Evolutionary conservation across 305 asterid genomes (phyloP), one percentile per base, ranked within the genome.

Genomic region (Solanum hybrid): DNA sequence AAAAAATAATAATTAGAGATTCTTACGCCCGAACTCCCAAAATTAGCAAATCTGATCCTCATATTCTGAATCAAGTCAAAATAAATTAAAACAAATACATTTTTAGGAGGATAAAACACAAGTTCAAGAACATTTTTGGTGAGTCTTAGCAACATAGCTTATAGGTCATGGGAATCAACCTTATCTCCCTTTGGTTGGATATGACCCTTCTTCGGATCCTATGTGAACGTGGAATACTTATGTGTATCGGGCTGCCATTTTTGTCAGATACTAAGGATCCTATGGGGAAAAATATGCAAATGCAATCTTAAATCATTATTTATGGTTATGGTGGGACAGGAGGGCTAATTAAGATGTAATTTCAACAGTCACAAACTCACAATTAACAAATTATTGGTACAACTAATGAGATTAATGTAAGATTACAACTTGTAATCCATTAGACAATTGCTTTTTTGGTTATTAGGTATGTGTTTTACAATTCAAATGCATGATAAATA

Each of bases 271-370:
- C 26, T 61, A 6, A 61, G 71, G 71, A 61, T 61, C 5, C 71
- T 61, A 61, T 61, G 71, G 71, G 71, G 11, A 8, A 20, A 8
- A 61, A 61, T 20, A 61, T 3, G 11, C 71, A 61, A 61, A 61
- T 61, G 71, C 71, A 80, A 80, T 37, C 64, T 2, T 80, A 80
- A 81, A 81, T 81, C 86, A 81, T 14, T 26, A 81, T 4, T 24
- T 81, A 81, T 81, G 86, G 86, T 81, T 81, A 81, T 81, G n/a
- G n/a, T 81, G 67, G 67, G 86, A 39, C 86, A 39, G 35, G 35
- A 22, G 86, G 35, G 67, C 24, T 80, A 12, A 80, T 37, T 80
- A 80, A 80, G 64, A 24, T 39, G 86, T 39, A 80, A 39, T 39
- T 80, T 80, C 86, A 80, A 80, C n/a, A 12, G 35, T 37, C 86